phyloP scores from a whole-genome alignment of 192 early-diverging fungal genomes.

The Geranomyces michiganensis region DNA sequence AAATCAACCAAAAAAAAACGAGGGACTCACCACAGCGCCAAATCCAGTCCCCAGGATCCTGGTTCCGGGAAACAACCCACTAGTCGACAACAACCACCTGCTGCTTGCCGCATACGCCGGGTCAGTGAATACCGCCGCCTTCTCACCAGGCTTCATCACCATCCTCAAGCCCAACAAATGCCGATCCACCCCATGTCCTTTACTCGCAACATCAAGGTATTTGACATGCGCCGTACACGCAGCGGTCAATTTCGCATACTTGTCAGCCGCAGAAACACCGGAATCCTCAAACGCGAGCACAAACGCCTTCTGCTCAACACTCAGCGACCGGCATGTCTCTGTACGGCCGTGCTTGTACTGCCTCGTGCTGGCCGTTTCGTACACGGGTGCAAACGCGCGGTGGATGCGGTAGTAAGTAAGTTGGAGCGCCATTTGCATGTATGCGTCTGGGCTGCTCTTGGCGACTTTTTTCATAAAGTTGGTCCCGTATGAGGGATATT shows the following conservation, averaged over 20 bases:
- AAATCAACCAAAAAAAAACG: constrained; percentile 4
- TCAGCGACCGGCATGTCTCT: constrained; percentile 81
- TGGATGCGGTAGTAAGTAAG: constrained; percentile 80
- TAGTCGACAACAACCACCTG: constrained; percentile 76
- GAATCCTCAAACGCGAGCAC: constrained; percentile 65
- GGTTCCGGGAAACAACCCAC: constrained; percentile 70
- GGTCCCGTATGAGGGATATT: constrained; percentile 73
- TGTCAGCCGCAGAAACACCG: constrained; percentile 59
- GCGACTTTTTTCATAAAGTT: constrained; percentile 76
- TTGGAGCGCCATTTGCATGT: constrained; percentile 85
- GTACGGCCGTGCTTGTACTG: constrained; percentile 83
- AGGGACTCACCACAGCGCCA: constrained; percentile 63
- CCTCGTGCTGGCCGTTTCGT: constrained; percentile 85
- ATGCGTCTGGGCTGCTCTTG: constrained; percentile 74
- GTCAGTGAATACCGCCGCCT: constrained; percentile 54
- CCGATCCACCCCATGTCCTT: constrained; percentile 78
- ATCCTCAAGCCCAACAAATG: constrained; percentile 80
- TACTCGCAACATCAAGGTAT: constrained; percentile 59
- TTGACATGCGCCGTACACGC: constrained; percentile 62
- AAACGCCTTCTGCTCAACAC: constrained; percentile 70
- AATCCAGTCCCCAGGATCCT: constrained; percentile 80
- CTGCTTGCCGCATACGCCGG: constrained; percentile 68
- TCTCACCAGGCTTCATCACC: constrained; percentile 47
- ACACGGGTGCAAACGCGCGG: constrained; percentile 65
- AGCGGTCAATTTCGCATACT: constrained; percentile 60